Evolutionary conservation across 1,139 yeast genomes (phyloP), one percentile per base, ranked within the genome.

Genomic region (Magnusiomyces magnusii): DNA sequence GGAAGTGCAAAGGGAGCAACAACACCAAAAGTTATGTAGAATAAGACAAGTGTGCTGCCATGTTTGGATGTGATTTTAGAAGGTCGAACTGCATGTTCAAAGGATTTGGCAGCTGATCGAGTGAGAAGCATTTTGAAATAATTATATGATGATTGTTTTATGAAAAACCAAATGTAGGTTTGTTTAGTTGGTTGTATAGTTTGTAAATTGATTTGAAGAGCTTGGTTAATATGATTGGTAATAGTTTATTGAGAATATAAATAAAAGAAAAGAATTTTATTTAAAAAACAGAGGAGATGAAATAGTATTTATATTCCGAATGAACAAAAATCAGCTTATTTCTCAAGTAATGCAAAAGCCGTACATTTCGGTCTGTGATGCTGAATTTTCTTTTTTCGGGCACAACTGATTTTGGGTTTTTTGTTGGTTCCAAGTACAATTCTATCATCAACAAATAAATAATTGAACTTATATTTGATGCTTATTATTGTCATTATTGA

Each of bases 1-100:
- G 61, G 61, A 3, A 59, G 34, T 17, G 55, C 60, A 59, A 59
- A 59, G 1, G 61, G 61, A 2, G 60, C 56, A 17, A 59, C 58
- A 24, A 57, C 57, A 5, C 61, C 61, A 19, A 54, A 54, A 25
- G 59, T 53, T 13, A 59, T 59, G 56, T 59, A 59, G 19, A 57
- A 54, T 28, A 59, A 19, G 21, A 59, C 61, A 27, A 59, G 58
- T 10, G 59, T 49, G 23, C 58, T 57, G 13, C 59, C 54, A 15
- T 41, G 55, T n/a, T 52, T 52, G 15, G 56, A 53, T n/a, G 47
- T 36, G n/a, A 25, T 23, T 24, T 25, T 27, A 9, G 54, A n/a
- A 24, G 56, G 27, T 36, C 53, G 39, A 27, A 49, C 42, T 21
- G 59, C 28, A 21, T 24, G 34, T 34, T 47, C 42, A 28, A 59